A percentile compares a stretch with the other conserved stretches of the same genome.
Evolutionary conservation across 208 protist species (phyloP).

Genomic region (Wallacemonas sp.): DNA sequence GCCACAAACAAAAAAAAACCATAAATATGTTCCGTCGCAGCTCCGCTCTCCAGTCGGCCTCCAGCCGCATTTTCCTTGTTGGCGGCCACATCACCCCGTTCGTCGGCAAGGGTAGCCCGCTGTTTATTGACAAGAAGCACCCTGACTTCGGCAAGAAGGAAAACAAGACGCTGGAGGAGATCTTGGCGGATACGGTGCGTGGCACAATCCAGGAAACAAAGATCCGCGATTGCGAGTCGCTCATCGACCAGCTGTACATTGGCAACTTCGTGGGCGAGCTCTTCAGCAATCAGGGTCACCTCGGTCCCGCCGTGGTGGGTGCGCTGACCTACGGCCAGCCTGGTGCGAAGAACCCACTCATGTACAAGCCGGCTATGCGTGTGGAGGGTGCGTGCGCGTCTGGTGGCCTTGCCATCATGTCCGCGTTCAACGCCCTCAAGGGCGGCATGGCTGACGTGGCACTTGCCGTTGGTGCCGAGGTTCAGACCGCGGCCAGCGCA

Average conservation of each 20-base stretch:
- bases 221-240: conserved; percentile 43
- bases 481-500: conserved; percentile 83
- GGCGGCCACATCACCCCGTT: conserved; percentile 88
- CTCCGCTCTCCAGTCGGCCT: conserved; percentile 18
- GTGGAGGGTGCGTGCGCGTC: conserved; percentile 92
- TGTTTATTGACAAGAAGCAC: conserved; percentile 93
- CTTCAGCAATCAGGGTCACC: conserved; percentile 88
- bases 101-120: conserved; percentile 85
- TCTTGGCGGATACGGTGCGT: conserved; percentile 56
- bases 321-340: conserved; percentile 28
- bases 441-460: conserved; percentile 66
- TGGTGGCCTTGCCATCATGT: conserved; percentile 76
- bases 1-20: not conserved
- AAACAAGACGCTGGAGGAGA: conserved; percentile 79
- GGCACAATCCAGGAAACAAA: conserved; percentile 50
- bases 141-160: conserved; percentile 88
- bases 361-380: conserved; percentile 75
- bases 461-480: conserved; percentile 84
- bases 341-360: conserved; percentile 35
- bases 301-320: conserved; percentile 75
- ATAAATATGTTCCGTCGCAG: conserved; percentile 31
- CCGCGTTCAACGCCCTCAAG: conserved; percentile 47
- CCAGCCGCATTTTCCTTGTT: conserved; percentile 70
- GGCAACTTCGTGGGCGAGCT: conserved; percentile 90
- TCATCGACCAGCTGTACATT: conserved; percentile 74